A percentile compares a stretch with the other conserved stretches of the same genome.
Evolutionary conservation across 345 rosid species (phyloP).

Genomic region (Ceriops zippeliana): DNA sequence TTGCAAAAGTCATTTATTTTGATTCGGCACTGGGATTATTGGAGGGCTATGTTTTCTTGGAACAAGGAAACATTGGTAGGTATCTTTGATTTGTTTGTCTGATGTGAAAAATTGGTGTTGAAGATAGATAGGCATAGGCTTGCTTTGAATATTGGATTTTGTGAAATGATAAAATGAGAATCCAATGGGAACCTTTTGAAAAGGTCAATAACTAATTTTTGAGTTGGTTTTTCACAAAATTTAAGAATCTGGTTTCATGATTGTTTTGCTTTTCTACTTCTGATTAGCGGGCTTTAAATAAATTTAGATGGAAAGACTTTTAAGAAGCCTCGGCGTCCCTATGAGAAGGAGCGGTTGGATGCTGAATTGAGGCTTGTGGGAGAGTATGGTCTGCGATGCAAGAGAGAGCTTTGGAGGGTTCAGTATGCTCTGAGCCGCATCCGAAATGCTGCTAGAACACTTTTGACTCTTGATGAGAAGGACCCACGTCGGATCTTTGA

Average conservation of each 20-base stretch:
- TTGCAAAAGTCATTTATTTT: too few species aligned
- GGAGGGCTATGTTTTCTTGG: too few species aligned
- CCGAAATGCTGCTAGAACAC: conserved; percentile 24
- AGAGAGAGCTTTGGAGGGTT: conserved; percentile 28
- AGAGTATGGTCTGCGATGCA: conserved; percentile 22
- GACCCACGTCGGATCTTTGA: conserved; percentile 24
- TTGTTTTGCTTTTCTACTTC: not conserved
- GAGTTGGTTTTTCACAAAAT: not conserved
- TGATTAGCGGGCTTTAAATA: not conserved
- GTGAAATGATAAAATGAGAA: not conserved
- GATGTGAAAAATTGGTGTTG: too few species aligned
- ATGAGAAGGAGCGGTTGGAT: conserved; percentile 16
- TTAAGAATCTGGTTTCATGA: not conserved
- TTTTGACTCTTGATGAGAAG: conserved; percentile 25
- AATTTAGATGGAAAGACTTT: conserved; percentile 21
- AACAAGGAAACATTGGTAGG: too few species aligned
- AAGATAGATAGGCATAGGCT: too few species aligned
- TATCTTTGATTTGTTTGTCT: too few species aligned
- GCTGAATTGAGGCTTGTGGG: conserved; percentile 22
- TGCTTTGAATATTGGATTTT: not conserved
- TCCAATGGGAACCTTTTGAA: too few species aligned
- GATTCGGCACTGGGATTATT: too few species aligned
- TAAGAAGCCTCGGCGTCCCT: conserved; percentile 22
- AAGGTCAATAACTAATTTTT: not conserved
- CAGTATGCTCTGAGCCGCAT: conserved; percentile 26